Percentiles rank a stretch among this genome's conserved stretches.
Evolutionary conservation across 73 alveolate species (phyloP).

Genomic region (Paramecium primaurelia): DNA sequence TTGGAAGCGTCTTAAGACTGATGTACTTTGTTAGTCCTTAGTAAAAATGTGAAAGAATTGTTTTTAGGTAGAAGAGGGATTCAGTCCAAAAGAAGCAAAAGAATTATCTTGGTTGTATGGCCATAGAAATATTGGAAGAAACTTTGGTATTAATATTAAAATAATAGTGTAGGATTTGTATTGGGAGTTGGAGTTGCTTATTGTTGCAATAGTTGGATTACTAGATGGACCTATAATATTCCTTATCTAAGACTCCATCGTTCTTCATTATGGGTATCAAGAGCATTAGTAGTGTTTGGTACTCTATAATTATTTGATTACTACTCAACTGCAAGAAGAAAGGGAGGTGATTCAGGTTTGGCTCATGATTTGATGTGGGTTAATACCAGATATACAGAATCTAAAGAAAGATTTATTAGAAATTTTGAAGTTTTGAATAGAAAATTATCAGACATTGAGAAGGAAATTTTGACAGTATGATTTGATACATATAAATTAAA

Average conservation of each 20-base stretch:
- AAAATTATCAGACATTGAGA: not conserved
- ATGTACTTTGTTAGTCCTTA: not conserved
- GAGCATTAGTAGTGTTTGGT: not conserved
- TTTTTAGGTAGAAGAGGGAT: not conserved
- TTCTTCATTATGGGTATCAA: slow-evolving; percentile 1
- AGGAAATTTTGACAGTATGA: slow-evolving; percentile 20
- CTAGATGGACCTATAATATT: not conserved
- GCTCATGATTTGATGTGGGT: slow-evolving; percentile 23
- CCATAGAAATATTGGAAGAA: slow-evolving; percentile 40
- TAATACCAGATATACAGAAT: slow-evolving; percentile 22
- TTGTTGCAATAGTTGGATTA: slow-evolving; percentile 22
- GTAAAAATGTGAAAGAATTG: not conserved
- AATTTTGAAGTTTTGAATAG: slow-evolving; percentile 29
- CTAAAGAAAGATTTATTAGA: slow-evolving; percentile 24
- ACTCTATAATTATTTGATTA: not conserved
- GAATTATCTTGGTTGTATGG: slow-evolving; percentile 11
- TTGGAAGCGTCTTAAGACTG: slow-evolving; percentile 21
- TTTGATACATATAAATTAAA: not conserved
- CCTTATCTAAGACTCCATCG: not conserved
- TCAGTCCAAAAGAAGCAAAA: slow-evolving; percentile 23
- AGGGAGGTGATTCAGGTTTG: slow-evolving; percentile 39
- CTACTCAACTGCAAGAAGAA: slow-evolving; percentile 40
- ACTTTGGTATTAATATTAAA: not conserved
- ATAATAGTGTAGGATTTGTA: not conserved
- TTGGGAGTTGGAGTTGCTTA: not conserved